Percentiles rank a stretch among this genome's conserved stretches.
phyloP scores from a whole-genome alignment of 1,284 basidiomycete species.

The Kwoniella shivajii region DNA sequence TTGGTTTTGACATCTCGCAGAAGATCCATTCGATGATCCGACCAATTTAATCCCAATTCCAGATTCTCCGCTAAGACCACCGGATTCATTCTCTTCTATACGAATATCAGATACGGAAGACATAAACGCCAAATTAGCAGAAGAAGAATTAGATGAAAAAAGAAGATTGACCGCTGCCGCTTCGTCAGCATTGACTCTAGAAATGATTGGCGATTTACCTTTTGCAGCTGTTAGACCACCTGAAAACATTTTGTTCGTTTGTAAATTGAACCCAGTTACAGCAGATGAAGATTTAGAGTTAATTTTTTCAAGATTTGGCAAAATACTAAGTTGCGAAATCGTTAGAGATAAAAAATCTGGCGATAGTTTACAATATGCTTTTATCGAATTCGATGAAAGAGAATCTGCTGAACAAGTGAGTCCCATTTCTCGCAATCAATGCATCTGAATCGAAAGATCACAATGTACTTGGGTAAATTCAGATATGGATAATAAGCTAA shows the following conservation, averaged over 20 bases:
- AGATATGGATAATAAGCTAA: background rate
- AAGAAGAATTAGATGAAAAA: conserved; percentile 77
- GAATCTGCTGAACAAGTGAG: conserved; percentile 88
- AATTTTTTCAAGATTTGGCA: conserved; percentile 94
- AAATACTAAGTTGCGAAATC: conserved; percentile 95
- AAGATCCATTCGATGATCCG: conserved; percentile 94
- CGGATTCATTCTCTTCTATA: conserved; percentile 65
- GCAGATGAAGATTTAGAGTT: conserved; percentile 94
- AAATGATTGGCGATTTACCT: conserved; percentile 98
- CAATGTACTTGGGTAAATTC: background rate
- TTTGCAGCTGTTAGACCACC: conserved; percentile 97
- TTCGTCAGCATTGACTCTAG: conserved; percentile 91
- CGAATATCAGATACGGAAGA: conserved; percentile 92
- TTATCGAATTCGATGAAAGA: conserved; percentile 94
- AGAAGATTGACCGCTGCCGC: conserved; percentile 82
- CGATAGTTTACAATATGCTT: conserved; percentile 95
- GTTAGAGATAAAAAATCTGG: conserved; percentile 94
- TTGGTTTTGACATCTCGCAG: conserved; percentile 54
- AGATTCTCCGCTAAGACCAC: conserved; percentile 73
- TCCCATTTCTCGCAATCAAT: background rate
- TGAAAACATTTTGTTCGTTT: conserved; percentile 98
- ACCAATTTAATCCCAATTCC: conserved; percentile 70
- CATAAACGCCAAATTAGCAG: conserved; percentile 62
- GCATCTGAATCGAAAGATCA: background rate
- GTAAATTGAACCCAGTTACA: conserved; percentile 96